These are phyloP conservation scores for Cyberlindnera americana DNA, from an alignment of 805 yeast genomes.

Conservation along the genomic window DNA sequence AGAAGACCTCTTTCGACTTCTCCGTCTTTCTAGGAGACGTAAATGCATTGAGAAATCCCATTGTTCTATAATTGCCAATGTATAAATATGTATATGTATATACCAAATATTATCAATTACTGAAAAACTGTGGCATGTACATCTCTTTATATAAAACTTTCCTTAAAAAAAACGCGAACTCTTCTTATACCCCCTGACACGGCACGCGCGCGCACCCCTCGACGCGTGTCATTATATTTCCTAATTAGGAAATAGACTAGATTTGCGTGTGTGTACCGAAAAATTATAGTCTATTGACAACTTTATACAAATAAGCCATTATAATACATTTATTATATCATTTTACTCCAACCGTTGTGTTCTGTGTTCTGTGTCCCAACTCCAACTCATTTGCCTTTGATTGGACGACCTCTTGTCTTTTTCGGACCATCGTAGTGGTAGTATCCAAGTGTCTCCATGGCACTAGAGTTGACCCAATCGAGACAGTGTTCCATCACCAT, in stretches of 20 bases:
- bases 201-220: too few species aligned
- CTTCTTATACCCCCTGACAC: too few species aligned
- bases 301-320: too few species aligned
- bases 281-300: too few species aligned
- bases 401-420: slow-evolving; percentile 13
- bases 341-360: background rate
- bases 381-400: background rate
- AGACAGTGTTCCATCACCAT: slow-evolving; percentile 44
- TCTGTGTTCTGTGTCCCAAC: background rate
- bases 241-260: slow-evolving; percentile 11
- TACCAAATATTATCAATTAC: too few species aligned
- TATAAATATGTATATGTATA: too few species aligned
- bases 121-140: too few species aligned
- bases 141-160: too few species aligned
- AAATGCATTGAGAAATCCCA: background rate
- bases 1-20: background rate
- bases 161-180: too few species aligned
- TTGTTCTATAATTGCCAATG: too few species aligned
- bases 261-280: slow-evolving; percentile 5
- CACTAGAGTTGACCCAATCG: slow-evolving; percentile 62
- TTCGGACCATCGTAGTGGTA: slow-evolving; percentile 51
- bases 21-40: background rate
- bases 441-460: slow-evolving; percentile 47
- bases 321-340: background rate
- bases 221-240: slow-evolving; percentile 15